phyloP scores from a whole-genome alignment of 2,329 filamentous ascomycete species.

The Cladophialophora psammophila region DNA sequence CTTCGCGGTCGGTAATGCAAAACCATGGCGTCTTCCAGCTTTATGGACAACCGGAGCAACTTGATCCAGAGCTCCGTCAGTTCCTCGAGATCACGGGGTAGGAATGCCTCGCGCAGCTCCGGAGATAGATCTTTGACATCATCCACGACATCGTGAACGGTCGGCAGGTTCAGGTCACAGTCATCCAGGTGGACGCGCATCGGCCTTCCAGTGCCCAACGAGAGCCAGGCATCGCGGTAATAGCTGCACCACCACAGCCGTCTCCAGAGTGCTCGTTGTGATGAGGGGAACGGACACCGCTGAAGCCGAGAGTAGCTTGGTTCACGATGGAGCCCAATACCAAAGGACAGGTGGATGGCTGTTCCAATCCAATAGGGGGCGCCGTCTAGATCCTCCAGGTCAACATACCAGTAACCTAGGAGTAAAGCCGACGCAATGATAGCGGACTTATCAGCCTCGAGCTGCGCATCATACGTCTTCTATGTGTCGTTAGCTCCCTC shows the following conservation, averaged over 20 bases:
- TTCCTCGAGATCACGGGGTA: constrained; percentile 39
- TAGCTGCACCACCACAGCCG: constrained; percentile 54
- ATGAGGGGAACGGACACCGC: constrained; percentile 34
- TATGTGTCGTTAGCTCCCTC: constrained; percentile 3
- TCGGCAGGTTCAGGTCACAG: constrained; percentile 47
- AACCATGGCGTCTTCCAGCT: constrained; percentile 41
- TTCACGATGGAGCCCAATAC: constrained; percentile 52
- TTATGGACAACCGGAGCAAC: constrained; percentile 42
- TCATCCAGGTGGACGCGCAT: constrained; percentile 49
- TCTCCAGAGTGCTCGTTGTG: constrained; percentile 46
- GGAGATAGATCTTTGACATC: constrained; percentile 37
- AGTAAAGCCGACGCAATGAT: constrained; percentile 54
- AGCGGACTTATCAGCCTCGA: constrained; percentile 50
- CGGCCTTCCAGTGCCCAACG: constrained; percentile 50
- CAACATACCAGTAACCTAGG: constrained; percentile 53
- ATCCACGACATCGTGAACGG: constrained; percentile 41
- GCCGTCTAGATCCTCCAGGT: constrained; percentile 51
- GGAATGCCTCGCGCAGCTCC: constrained; percentile 27
- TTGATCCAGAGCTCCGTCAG: constrained; percentile 37
- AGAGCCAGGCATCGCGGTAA: constrained; percentile 52
- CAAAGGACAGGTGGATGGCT: constrained; percentile 54
- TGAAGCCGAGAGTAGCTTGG: constrained; percentile 37
- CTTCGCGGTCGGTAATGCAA: constrained; percentile 41
- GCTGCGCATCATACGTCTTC: constrained; percentile 27
- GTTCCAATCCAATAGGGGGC: constrained; percentile 58